These are phyloP conservation scores for Mycena indigotica DNA, from an alignment of 768 basidiomycete species.

Conservation along the genomic window DNA sequence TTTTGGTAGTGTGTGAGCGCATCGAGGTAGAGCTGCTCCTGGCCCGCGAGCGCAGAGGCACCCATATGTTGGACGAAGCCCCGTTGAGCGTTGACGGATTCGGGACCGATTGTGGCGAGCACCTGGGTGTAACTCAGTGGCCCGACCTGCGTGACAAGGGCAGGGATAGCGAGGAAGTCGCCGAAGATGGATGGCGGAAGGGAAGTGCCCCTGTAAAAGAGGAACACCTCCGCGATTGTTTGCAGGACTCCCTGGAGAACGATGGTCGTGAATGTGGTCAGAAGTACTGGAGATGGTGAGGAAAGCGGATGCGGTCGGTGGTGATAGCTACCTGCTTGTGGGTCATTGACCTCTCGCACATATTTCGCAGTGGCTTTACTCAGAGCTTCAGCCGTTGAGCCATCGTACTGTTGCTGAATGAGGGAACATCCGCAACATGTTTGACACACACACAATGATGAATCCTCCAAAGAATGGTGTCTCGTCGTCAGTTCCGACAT, in stretches of 20 bases:
- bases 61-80: neutral
- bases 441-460: slow-evolving; percentile 17
- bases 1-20: neutral
- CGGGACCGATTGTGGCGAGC: slow-evolving; percentile 30
- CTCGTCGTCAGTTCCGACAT: slow-evolving; percentile 39
- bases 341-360: slow-evolving; percentile 38
- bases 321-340: slow-evolving; percentile 38
- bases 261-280: slow-evolving; percentile 27
- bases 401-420: neutral
- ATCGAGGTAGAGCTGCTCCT: neutral
- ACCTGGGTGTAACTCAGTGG: slow-evolving; percentile 41
- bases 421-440: neutral
- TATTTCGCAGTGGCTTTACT: slow-evolving; percentile 40
- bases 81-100: slow-evolving; percentile 26
- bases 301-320: neutral
- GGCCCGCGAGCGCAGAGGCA: neutral
- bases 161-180: slow-evolving; percentile 43
- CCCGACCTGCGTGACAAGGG: slow-evolving; percentile 27
- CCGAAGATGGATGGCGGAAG: slow-evolving; percentile 37
- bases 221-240: slow-evolving; percentile 29
- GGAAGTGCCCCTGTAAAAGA: slow-evolving; percentile 40
- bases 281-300: slow-evolving; percentile 24
- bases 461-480: slow-evolving; percentile 43
- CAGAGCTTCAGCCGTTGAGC: slow-evolving; percentile 36
- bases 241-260: slow-evolving; percentile 21